Conservation (phyloP, 352 stramenopile genomes). For the Phytopythium oedochilum region DNA sequence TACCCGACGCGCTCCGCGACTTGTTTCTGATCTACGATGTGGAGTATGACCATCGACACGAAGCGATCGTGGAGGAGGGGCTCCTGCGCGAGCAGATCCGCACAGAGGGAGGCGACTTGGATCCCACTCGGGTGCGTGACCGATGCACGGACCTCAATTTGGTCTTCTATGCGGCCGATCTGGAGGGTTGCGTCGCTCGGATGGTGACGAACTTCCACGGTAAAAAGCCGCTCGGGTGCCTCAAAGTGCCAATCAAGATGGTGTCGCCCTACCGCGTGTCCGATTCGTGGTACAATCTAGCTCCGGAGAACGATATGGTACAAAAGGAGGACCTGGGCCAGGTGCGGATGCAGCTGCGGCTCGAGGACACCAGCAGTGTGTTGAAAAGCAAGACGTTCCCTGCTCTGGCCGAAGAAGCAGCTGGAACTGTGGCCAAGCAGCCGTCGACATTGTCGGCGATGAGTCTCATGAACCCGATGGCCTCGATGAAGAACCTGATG, state of each 20-base stretch:
- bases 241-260: slow-evolving; percentile 63
- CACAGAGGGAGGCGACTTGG: slow-evolving; percentile 49
- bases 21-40: slow-evolving; percentile 70
- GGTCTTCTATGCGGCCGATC: slow-evolving; percentile 48
- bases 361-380: slow-evolving; percentile 24
- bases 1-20: slow-evolving; percentile 43
- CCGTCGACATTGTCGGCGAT: not conserved
- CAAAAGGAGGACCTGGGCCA: slow-evolving; percentile 55
- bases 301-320: slow-evolving; percentile 61
- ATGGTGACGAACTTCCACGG: slow-evolving; percentile 39
- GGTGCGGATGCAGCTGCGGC: slow-evolving; percentile 46
- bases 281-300: slow-evolving; percentile 62
- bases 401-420: slow-evolving; percentile 16
- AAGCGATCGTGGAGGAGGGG: slow-evolving; percentile 57
- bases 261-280: slow-evolving; percentile 54
- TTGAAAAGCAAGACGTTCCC: slow-evolving; percentile 34
- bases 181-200: slow-evolving; percentile 62
- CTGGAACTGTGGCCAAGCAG: slow-evolving; percentile 11
- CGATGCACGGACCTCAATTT: slow-evolving; percentile 61
- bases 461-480: slow-evolving; percentile 4
- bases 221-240: slow-evolving; percentile 45
- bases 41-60: slow-evolving; percentile 53
- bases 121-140: slow-evolving; percentile 47
- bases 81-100: slow-evolving; percentile 57
- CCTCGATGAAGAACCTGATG: slow-evolving; percentile 9